A percentile compares a stretch with the other conserved stretches of the same genome.
These are phyloP conservation scores for Lachancea thermotolerans DNA, from an alignment of 805 yeast species.

Conservation along the genomic window DNA sequence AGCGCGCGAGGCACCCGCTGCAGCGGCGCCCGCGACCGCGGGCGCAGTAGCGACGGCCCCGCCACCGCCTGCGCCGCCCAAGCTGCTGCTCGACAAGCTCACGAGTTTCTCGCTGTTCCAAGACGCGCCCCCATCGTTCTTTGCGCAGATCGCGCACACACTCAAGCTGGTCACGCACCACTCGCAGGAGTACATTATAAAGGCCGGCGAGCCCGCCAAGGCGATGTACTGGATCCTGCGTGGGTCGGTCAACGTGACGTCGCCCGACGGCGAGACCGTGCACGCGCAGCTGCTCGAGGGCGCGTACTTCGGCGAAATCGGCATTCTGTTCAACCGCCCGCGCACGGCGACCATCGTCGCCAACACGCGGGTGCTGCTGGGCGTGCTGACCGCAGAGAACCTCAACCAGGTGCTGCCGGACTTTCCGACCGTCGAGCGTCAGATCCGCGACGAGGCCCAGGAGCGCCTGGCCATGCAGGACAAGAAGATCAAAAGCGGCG, in stretches of 20 bases:
- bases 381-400: conserved; percentile 60
- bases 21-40: background rate
- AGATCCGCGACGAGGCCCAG: conserved; percentile 73
- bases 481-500: conserved; percentile 44
- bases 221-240: conserved; percentile 77
- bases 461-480: conserved; percentile 68
- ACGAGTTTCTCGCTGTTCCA: conserved; percentile 58
- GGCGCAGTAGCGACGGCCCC: background rate
- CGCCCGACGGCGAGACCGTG: conserved; percentile 69
- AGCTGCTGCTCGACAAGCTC: conserved; percentile 46
- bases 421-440: conserved; percentile 59
- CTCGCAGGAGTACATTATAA: conserved; percentile 64
- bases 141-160: conserved; percentile 50
- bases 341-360: conserved; percentile 76
- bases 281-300: conserved; percentile 68
- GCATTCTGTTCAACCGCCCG: conserved; percentile 67
- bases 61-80: conserved; percentile 32
- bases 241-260: conserved; percentile 70
- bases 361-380: conserved; percentile 56
- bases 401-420: conserved; percentile 51
- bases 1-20: background rate
- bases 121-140: conserved; percentile 61
- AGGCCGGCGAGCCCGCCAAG: conserved; percentile 64
- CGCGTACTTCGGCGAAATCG: conserved; percentile 73
- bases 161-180: conserved; percentile 53